Evolutionary conservation across 2,329 filamentous ascomycete genomes (phyloP).

Genomic region (Talaromyces piceae): DNA sequence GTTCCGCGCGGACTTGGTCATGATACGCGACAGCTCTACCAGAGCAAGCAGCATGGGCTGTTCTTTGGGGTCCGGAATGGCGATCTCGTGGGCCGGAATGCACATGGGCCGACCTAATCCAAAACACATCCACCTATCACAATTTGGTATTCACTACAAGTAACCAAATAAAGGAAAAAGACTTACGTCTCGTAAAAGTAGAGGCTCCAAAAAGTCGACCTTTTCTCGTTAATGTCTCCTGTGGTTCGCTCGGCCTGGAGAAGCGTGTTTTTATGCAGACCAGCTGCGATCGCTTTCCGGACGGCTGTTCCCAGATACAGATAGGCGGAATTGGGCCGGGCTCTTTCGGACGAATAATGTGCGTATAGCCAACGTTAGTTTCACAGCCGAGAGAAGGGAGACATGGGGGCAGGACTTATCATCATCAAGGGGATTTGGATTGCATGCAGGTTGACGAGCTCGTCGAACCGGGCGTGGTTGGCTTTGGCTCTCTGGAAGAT

Average conservation of each 20-base stretch:
- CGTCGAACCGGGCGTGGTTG: conserved; percentile 31
- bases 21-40: conserved; percentile 31
- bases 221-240: conserved; percentile 31
- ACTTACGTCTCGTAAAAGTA: conserved; percentile 40
- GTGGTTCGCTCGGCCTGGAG: conserved; percentile 21
- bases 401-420: conserved; percentile 31
- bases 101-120: conserved; percentile 37
- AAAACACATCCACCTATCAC: conserved; percentile 37
- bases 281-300: conserved; percentile 38
- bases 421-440: conserved; percentile 39
- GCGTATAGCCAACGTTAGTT: conserved; percentile 24
- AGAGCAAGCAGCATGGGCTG: conserved; percentile 34
- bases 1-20: conserved; percentile 34
- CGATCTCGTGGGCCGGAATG: conserved; percentile 30
- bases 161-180: neutral
- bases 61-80: conserved; percentile 28
- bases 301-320: conserved; percentile 34
- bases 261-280: conserved; percentile 37
- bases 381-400: neutral
- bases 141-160: neutral
- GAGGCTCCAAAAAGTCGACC: conserved; percentile 34
- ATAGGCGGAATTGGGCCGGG: conserved; percentile 38
- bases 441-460: conserved; percentile 39
- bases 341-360: conserved; percentile 39
- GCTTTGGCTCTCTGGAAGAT: conserved; percentile 39